Evolutionary conservation across 2,329 filamentous ascomycete species (phyloP).

Genomic region (Colletotrichum endophyticum): DNA sequence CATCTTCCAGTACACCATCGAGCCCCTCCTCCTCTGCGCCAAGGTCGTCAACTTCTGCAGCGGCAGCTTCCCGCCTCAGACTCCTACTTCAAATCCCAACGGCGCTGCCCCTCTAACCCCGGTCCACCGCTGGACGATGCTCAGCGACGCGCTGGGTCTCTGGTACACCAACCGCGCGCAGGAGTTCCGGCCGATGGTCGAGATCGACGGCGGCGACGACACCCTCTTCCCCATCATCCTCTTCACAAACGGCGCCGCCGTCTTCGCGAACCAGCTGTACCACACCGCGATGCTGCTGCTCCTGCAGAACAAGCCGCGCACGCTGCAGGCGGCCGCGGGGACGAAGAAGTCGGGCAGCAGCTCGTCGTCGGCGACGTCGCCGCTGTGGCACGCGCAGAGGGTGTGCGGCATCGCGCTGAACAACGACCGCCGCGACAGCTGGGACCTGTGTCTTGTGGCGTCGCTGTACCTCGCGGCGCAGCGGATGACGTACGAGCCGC

Average conservation of each 20-base stretch:
- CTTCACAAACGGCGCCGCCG: constrained; percentile 40
- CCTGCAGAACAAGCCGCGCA: constrained; percentile 55
- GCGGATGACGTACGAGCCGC: constrained; percentile 51
- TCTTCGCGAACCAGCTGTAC: constrained; percentile 61
- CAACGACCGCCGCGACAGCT: constrained; percentile 48
- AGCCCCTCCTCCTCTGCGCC: constrained; percentile 36
- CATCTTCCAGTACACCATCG: constrained; percentile 23
- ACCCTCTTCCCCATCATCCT: constrained; percentile 38
- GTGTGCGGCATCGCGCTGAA: constrained; percentile 54
- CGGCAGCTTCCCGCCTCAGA: constrained; percentile 26
- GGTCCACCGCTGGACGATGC: constrained; percentile 32
- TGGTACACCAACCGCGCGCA: constrained; percentile 37
- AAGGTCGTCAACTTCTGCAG: constrained; percentile 37
- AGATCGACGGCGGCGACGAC: constrained; percentile 32
- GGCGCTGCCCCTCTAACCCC: neutral
- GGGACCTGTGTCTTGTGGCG: constrained; percentile 53
- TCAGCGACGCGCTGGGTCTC: constrained; percentile 32
- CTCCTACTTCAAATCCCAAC: neutral
- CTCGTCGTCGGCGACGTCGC: constrained; percentile 36
- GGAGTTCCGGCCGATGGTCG: constrained; percentile 37
- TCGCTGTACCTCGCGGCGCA: constrained; percentile 49
- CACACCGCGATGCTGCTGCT: constrained; percentile 60
- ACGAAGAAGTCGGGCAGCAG: constrained; percentile 26
- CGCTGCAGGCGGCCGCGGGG: constrained; percentile 32
- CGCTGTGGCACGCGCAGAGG: constrained; percentile 52